Conservation (phyloP, 2,329 filamentous ascomycete genomes). For the Nemania bipapillata region DNA sequence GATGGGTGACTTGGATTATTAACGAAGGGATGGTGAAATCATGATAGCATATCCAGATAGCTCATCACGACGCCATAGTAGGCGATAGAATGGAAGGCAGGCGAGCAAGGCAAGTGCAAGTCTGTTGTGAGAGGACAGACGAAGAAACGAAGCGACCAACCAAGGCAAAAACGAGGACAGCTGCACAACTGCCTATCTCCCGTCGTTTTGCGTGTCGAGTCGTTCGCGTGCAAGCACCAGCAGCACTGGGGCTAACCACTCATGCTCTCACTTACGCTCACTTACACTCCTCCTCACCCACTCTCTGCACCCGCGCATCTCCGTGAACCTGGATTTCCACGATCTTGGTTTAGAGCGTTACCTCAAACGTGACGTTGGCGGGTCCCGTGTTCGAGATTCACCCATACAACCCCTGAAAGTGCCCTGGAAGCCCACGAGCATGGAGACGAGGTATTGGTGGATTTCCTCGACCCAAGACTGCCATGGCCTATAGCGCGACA, state of each 20-base stretch:
- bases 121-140: not conserved
- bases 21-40: slow-evolving; percentile 23
- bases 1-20: slow-evolving; percentile 25
- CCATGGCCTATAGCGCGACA: slow-evolving; percentile 13
- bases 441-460: slow-evolving; percentile 29
- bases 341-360: slow-evolving; percentile 29
- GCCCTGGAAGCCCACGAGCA: slow-evolving; percentile 9
- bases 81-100: slow-evolving; percentile 6
- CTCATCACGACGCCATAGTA: slow-evolving; percentile 30
- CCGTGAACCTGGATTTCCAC: slow-evolving; percentile 28
- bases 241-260: too few species aligned
- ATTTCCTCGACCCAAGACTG: not conserved
- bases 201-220: not conserved
- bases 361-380: slow-evolving; percentile 33
- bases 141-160: slow-evolving; percentile 22
- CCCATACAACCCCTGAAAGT: slow-evolving; percentile 28
- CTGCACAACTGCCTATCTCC: slow-evolving; percentile 10
- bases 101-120: too few species aligned
- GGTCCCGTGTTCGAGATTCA: slow-evolving; percentile 36
- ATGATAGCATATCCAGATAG: slow-evolving; percentile 32
- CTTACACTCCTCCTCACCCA: too few species aligned
- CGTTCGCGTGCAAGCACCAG: slow-evolving; percentile 10
- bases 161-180: slow-evolving; percentile 7
- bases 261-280: too few species aligned
- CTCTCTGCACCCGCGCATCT: slow-evolving; percentile 27